phyloP scores from a whole-genome alignment of 305 asterid genomes.

The Solanum hybrid region DNA sequence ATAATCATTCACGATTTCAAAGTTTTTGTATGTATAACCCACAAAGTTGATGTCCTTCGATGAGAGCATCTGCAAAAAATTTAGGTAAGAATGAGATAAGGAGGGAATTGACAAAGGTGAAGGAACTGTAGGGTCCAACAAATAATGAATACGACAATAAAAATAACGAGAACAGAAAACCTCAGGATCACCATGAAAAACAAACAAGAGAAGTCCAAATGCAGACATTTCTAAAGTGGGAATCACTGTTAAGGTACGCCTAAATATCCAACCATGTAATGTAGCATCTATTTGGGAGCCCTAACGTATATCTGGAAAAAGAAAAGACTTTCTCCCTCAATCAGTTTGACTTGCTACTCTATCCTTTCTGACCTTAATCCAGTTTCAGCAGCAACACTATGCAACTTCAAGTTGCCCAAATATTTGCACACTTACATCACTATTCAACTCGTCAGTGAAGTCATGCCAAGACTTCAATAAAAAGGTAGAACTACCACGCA shows the following conservation, averaged over 20 bases:
- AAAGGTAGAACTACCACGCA: background rate
- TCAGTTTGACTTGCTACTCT: background rate
- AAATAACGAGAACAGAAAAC: background rate
- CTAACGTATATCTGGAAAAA: background rate
- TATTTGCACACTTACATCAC: background rate
- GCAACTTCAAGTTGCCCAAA: background rate
- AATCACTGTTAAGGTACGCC: background rate
- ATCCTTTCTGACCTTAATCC: background rate
- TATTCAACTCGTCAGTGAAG: background rate
- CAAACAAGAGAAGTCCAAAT: background rate
- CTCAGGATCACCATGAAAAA: background rate
- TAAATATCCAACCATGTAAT: background rate
- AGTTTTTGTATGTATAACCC: conserved; percentile 94
- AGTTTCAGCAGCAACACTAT: background rate
- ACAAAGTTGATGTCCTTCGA: conserved; percentile 93
- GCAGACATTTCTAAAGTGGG: background rate
- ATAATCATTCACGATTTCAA: conserved; percentile 87
- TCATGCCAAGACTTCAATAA: background rate
- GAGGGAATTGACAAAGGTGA: background rate
- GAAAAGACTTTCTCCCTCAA: background rate
- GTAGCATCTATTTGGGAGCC: background rate
- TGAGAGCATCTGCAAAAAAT: conserved; percentile 68
- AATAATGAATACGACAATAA: background rate
- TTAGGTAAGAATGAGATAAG: conserved; percentile 12
- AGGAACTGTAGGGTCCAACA: background rate